Evolutionary conservation across 2,329 filamentous ascomycete species (phyloP).

Genomic region (Xylogone sp.): DNA sequence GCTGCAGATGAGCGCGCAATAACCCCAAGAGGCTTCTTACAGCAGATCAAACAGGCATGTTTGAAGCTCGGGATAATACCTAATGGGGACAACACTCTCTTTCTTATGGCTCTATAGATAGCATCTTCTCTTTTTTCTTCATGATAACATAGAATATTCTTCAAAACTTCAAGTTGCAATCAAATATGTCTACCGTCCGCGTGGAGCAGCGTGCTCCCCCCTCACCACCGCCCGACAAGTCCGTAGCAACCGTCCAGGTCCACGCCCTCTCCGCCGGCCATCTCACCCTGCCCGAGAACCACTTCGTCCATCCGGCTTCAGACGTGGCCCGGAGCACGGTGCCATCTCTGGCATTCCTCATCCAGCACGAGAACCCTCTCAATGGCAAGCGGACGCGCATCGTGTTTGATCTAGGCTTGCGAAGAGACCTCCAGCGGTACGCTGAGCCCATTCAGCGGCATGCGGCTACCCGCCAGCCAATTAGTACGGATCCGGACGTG

Average conservation of each 20-base stretch:
- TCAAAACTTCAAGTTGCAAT: too few relatives aligned
- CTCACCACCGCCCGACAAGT: constrained; percentile 2
- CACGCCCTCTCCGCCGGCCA: constrained; percentile 36
- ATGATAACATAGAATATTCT: too few relatives aligned
- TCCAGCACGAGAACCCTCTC: constrained; percentile 36
- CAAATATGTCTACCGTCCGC: too few relatives aligned
- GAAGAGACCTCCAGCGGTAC: constrained; percentile 40
- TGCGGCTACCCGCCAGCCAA: constrained; percentile 40
- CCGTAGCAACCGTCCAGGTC: constrained; percentile 25
- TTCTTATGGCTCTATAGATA: too few relatives aligned
- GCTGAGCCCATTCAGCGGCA: constrained; percentile 39
- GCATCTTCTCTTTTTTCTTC: too few relatives aligned
- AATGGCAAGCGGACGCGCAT: too few relatives aligned
- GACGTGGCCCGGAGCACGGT: constrained; percentile 40
- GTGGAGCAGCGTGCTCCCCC: too few relatives aligned
- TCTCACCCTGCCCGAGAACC: constrained; percentile 41
- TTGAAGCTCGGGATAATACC: too few relatives aligned
- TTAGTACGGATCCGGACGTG: constrained; percentile 39
- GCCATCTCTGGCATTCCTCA: constrained; percentile 49
- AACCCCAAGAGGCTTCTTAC: too few relatives aligned
- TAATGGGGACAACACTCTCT: too few relatives aligned
- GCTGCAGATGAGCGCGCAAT: too few relatives aligned
- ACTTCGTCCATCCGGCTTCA: constrained; percentile 42
- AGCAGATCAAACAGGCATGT: too few relatives aligned
- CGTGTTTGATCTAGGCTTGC: constrained; percentile 52